Evolutionary conservation across 768 basidiomycete species (phyloP), one percentile per base, ranked within the genome.

Genomic region (Phylloporus sp.): DNA sequence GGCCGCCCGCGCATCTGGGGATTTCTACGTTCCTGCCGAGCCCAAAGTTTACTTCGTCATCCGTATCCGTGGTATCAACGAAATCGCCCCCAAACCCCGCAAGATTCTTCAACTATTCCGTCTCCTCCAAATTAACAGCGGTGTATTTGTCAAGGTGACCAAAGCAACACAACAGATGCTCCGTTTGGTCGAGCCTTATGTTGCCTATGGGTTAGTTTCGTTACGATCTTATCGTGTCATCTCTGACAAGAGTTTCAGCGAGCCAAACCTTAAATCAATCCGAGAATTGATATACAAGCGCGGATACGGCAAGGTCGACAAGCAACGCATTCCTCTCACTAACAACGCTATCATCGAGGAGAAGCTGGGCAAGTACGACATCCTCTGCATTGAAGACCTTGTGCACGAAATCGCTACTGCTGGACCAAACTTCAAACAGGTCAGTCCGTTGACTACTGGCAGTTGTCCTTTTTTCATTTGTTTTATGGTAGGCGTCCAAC

Each of bases 361-460:
- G 61, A 64, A 76, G 28, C 91, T 99, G 53, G 90, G 92, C 69
- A 86, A 95, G 71, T 86, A 80, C 72, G 90, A 95, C 68, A 94
- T 98, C 69, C 85, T 99, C 66, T 98, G 85, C 57, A 81, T 97
- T 49, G 95, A 98, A 69, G 95, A 98, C 69, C 81, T 99, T 54
- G 86, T 98, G 44, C 93, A 97, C 75, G 96, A 98, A 74, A 93
- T 99, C 62, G 75, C 81, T 70, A 94, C 88, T 48, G 82, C 83
- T 49, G 96, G 96, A 62, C 95, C 96, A 63, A 92, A 97, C 79
- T 99, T 99, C 82, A 98, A 98, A 77, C 91, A 96, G 82, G 92
- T 84, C 39, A 51, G 83, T 69, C 37, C 39, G 24, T 42, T 28
- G 18, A 29, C 9, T 22, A 7, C 5, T 14, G 32, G 27, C 8